Percentiles rank a stretch among this genome's conserved stretches.
phyloP scores from a whole-genome alignment of 2,329 filamentous ascomycete species.

The Teratosphaeria epicoccoides region DNA sequence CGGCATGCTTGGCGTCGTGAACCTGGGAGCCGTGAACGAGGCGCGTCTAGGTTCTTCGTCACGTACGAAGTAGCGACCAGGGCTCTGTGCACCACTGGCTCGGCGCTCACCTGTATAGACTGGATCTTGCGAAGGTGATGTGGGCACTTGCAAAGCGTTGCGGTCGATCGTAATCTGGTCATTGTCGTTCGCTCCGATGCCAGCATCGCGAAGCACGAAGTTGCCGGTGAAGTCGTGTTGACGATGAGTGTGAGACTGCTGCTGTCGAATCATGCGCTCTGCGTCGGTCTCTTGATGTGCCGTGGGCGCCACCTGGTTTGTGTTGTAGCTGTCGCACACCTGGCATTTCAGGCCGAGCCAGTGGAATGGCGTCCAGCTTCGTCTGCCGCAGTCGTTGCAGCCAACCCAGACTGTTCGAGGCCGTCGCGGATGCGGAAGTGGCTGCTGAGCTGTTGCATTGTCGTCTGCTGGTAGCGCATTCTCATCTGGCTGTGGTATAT shows the following conservation, averaged over 20 bases:
- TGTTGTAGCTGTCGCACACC: conserved; percentile 45
- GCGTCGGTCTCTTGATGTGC: conserved; percentile 27
- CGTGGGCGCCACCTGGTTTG: conserved; percentile 37
- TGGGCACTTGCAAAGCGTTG: conserved; percentile 11
- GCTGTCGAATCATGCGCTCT: conserved; percentile 22
- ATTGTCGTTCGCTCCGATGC: conserved; percentile 20
- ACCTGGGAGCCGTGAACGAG: conserved; percentile 17
- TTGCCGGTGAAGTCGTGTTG: conserved; percentile 28
- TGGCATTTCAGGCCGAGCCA: conserved; percentile 89
- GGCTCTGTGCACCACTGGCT: conserved; percentile 18
- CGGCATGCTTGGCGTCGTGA: conserved; percentile 25
- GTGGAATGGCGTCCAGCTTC: conserved; percentile 78
- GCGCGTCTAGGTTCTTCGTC: conserved; percentile 17
- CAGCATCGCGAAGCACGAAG: conserved; percentile 23
- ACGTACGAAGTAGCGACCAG: conserved; percentile 24
- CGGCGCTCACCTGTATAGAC: conserved; percentile 5
- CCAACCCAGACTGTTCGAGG: conserved; percentile 58
- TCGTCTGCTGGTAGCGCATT: conserved; percentile 18
- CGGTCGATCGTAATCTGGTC: conserved; percentile 6
- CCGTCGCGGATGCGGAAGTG: conserved; percentile 7
- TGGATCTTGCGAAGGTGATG: conserved; percentile 9
- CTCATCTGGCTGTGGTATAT: conserved; percentile 36
- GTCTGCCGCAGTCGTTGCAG: conserved; percentile 90
- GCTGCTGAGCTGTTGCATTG: neutral
- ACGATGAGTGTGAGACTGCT: conserved; percentile 18